Percentiles rank a stretch among this genome's conserved stretches.
Conservation (phyloP, 2,329 filamentous ascomycete genomes). For the Microascus cirrosus region DNA sequence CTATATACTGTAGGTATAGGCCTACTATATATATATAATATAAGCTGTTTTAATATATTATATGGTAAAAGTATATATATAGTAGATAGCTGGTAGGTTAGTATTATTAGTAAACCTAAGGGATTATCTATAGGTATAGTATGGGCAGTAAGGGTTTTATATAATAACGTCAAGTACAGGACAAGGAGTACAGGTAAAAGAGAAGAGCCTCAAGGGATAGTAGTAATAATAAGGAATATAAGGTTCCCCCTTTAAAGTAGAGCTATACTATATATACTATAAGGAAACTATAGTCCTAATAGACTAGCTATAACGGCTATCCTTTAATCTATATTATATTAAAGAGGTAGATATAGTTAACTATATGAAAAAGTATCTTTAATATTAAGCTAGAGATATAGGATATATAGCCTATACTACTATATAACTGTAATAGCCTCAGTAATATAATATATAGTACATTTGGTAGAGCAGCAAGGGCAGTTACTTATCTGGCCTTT, state of each 20-base stretch:
- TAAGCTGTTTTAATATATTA: background rate
- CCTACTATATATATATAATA: background rate
- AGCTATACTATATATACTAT: background rate
- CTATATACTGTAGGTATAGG: background rate
- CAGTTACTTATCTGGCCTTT: background rate
- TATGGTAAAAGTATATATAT: background rate
- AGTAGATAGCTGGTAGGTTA: background rate
- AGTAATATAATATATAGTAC: background rate
- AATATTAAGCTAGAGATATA: background rate
- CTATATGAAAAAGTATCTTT: too few relatives aligned
- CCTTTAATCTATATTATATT: background rate
- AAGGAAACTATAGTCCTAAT: background rate
- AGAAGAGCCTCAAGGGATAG: background rate
- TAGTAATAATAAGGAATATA: background rate
- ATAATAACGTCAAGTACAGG: background rate
- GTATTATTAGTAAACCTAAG: background rate
- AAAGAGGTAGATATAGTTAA: too few relatives aligned
- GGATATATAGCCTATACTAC: background rate
- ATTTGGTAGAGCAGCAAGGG: background rate
- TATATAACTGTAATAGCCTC: background rate
- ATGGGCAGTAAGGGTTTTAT: background rate
- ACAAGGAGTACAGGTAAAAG: background rate
- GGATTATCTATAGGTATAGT: background rate
- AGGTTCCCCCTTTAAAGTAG: background rate
- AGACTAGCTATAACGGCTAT: background rate